These are phyloP conservation scores for Xylaria venustula DNA, from an alignment of 495 filamentous ascomycete species.

Conservation along the genomic window DNA sequence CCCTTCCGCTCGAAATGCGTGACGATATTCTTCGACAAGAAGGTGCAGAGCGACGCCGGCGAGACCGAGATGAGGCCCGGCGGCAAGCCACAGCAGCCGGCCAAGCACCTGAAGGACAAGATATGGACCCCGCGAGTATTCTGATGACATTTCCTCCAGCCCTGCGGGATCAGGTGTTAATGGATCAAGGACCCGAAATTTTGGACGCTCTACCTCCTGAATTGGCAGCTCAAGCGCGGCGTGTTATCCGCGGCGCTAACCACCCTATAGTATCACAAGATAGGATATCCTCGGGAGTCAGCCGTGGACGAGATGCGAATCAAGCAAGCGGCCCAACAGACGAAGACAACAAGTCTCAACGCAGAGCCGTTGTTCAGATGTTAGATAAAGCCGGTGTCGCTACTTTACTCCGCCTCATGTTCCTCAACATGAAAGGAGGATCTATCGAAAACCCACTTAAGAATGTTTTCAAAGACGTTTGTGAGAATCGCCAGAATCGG, in stretches of 20 bases:
- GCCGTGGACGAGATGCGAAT: constrained; percentile 26
- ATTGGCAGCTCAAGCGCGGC: constrained; percentile 80
- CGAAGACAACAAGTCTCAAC: constrained; percentile 59
- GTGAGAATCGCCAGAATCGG: constrained; percentile 90
- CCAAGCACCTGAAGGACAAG: constrained; percentile 60
- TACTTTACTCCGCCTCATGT: constrained; percentile 93
- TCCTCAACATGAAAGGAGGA: constrained; percentile 83
- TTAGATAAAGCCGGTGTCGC: constrained; percentile 94
- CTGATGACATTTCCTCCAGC: constrained; percentile 84
- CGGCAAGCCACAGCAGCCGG: constrained; percentile 52
- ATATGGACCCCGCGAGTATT: constrained; percentile 93
- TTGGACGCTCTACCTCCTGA: constrained; percentile 82
- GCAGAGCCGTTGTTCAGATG: constrained; percentile 87
- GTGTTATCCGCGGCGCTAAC: constrained; percentile 41
- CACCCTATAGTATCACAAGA: constrained; percentile 22
- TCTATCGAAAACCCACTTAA: constrained; percentile 74
- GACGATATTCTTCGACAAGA: constrained; percentile 89
- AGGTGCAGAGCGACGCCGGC: constrained; percentile 80
- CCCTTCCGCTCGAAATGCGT: constrained; percentile 84
- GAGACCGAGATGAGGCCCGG: constrained; percentile 74
- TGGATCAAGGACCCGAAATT: constrained; percentile 88
- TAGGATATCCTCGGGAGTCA: constrained; percentile 22
- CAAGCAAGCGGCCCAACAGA: constrained; percentile 28
- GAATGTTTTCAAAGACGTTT: constrained; percentile 82
- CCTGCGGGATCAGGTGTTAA: constrained; percentile 79